Evolutionary conservation across 192 early-diverging fungal species (phyloP).

Genomic region (Geranomyces variabilis): DNA sequence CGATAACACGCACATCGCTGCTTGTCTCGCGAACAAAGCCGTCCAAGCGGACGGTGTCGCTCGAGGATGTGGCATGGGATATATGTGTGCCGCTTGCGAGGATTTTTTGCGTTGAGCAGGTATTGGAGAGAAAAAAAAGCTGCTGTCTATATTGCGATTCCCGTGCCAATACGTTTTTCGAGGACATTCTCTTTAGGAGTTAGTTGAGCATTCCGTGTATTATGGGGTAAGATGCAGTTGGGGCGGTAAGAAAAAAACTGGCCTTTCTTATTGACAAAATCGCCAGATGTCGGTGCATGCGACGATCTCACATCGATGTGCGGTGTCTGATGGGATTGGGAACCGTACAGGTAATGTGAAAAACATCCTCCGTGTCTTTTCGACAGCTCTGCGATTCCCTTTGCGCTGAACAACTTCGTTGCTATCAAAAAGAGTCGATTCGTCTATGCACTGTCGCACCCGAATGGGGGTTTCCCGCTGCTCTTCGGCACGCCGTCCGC

Average conservation of each 20-base stretch:
- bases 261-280: too few species aligned
- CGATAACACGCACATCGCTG: constrained; percentile 5
- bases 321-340: not conserved
- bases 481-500: not conserved
- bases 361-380: not conserved
- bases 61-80: not conserved
- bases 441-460: not conserved
- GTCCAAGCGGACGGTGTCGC: not conserved
- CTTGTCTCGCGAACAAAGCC: not conserved
- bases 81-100: not conserved
- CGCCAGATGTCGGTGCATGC: not conserved
- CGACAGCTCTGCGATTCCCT: not conserved
- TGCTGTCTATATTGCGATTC: too few species aligned
- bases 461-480: not conserved
- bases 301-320: not conserved
- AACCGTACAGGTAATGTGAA: not conserved
- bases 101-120: not conserved
- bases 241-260: not conserved
- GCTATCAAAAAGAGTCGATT: not conserved
- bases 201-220: not conserved
- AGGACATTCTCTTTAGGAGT: not conserved
- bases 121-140: too few species aligned
- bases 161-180: not conserved
- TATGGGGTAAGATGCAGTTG: not conserved
- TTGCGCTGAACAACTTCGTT: not conserved